Evolutionary conservation across 495 filamentous ascomycete species (phyloP), one percentile per base, ranked within the genome.

Genomic region (Neurospora sp.): DNA sequence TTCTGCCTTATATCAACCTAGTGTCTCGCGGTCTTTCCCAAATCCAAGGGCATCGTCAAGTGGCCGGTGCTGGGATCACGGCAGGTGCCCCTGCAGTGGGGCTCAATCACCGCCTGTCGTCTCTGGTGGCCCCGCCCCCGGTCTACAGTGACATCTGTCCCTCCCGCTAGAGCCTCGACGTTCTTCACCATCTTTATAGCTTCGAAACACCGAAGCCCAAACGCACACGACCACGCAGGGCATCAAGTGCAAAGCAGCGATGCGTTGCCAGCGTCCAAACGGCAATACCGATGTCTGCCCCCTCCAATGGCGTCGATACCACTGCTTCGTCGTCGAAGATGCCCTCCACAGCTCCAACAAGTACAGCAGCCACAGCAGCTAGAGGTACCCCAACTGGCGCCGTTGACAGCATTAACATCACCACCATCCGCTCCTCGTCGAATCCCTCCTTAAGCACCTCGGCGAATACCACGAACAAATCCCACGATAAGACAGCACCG

Each of bases 291-390:
- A 83, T 83, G 81, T 81, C 81, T 72, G 72, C 77, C 70, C 76
- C 77, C 44, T 72, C 81, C 77, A 82, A 82, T 82, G 81, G 81
- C 80, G 80, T 76, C 77, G 75, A 74, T 73, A 76, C 48, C 75
- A 70, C 75, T 22, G 31, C 72, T 42, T 42, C 73, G 44, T 68
- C 69, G 27, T 53, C 76, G 72, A 78, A 74, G 73, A 75, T 74
- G 77, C 69, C 77, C 44, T 69, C 77, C 73, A 7, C 70, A 37
- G 53, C 53, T 65, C 53, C 53, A 65, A 65, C 53, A 65, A 65
- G 22, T 35, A 35, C 69, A 72, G 39, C 42, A 75, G 53, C 71
- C 71, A 59, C 70, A 59, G n/a, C 70, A 68, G 44, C 71, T 65
- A 65, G 27, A 65, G 53, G 48, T 59, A 65, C 46, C 53, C 59